Conservation (phyloP, 768 basidiomycete genomes). For the Filobasidium floriforme region DNA sequence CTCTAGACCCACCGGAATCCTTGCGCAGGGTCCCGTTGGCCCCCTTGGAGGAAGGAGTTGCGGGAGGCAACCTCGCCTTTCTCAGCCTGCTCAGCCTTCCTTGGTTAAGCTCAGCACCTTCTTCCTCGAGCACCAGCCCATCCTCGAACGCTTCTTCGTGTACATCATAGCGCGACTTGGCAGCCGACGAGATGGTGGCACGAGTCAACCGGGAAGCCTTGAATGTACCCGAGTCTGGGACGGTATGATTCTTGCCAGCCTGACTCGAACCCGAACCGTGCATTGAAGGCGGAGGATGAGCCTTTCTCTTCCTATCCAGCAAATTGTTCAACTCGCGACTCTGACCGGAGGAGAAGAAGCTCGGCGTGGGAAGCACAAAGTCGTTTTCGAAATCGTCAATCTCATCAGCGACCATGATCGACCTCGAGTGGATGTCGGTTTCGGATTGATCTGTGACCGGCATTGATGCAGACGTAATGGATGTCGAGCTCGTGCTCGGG, state of each 20-base stretch:
- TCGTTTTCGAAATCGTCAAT: slow-evolving; percentile 39
- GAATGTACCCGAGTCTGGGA: not conserved
- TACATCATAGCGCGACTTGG: slow-evolving; percentile 13
- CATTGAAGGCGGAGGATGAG: slow-evolving; percentile 21
- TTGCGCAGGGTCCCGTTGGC: not conserved
- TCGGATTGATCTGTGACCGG: slow-evolving; percentile 22
- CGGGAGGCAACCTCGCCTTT: slow-evolving; percentile 9
- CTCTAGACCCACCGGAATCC: not conserved
- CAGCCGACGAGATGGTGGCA: slow-evolving; percentile 16
- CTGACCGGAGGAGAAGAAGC: slow-evolving; percentile 34
- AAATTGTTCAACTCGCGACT: slow-evolving; percentile 38
- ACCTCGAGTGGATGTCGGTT: slow-evolving; percentile 17
- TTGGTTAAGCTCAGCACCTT: slow-evolving; percentile 32
- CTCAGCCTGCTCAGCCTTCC: slow-evolving; percentile 23
- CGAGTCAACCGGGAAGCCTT: not conserved
- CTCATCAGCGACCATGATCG: slow-evolving; percentile 18
- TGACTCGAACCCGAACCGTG: not conserved
- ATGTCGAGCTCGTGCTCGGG: slow-evolving; percentile 28
- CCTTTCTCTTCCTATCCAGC: slow-evolving; percentile 39
- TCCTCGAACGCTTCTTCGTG: slow-evolving; percentile 41
- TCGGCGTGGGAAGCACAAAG: slow-evolving; percentile 32
- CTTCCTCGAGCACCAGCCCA: slow-evolving; percentile 38
- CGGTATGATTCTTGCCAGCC: not conserved
- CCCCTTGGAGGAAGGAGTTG: not conserved
- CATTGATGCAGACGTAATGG: slow-evolving; percentile 25